These are phyloP conservation scores for Nakazawaea peltata DNA, from an alignment of 805 yeast genomes.

Conservation along the genomic window DNA sequence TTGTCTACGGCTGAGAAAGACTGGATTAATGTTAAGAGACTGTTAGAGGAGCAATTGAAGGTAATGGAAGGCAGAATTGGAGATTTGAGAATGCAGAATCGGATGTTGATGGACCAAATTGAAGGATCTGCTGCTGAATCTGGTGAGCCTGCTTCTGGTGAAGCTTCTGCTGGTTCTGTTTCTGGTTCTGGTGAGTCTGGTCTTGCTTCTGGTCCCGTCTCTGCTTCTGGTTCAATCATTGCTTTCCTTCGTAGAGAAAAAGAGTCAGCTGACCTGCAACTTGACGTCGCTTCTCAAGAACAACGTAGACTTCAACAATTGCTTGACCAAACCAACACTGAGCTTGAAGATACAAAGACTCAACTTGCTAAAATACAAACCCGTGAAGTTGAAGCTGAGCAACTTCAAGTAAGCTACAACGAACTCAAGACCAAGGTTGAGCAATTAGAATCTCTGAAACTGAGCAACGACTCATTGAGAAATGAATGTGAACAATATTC, in stretches of 20 bases:
- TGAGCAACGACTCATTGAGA: conserved; percentile 59
- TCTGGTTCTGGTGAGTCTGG: conserved; percentile 11
- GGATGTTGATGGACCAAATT: conserved; percentile 59
- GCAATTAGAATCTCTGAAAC: conserved; percentile 56
- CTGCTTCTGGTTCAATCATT: conserved; percentile 38
- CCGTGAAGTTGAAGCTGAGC: conserved; percentile 18
- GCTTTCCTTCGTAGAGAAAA: conserved; percentile 64
- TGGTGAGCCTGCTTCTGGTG: conserved; percentile 1
- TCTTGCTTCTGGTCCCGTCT: conserved; percentile 9
- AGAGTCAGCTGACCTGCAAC: conserved; percentile 57
- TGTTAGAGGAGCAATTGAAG: conserved; percentile 40
- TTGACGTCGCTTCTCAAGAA: conserved; percentile 46
- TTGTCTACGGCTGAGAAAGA: conserved; percentile 30
- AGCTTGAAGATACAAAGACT: conserved; percentile 42
- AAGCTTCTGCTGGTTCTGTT: conserved; percentile 2
- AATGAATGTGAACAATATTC: conserved; percentile 32
- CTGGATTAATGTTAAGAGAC: conserved; percentile 36
- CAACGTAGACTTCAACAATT: conserved; percentile 42
- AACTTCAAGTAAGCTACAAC: conserved; percentile 32
- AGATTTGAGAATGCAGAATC: conserved; percentile 61
- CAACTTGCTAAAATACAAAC: conserved; percentile 31
- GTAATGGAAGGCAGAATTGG: conserved; percentile 34
- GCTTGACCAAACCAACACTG: conserved; percentile 36
- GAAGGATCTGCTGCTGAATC: conserved; percentile 28
- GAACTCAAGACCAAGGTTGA: conserved; percentile 45